Conservation (phyloP, 1,139 yeast genomes). For the Suhomyces terraborum region DNA sequence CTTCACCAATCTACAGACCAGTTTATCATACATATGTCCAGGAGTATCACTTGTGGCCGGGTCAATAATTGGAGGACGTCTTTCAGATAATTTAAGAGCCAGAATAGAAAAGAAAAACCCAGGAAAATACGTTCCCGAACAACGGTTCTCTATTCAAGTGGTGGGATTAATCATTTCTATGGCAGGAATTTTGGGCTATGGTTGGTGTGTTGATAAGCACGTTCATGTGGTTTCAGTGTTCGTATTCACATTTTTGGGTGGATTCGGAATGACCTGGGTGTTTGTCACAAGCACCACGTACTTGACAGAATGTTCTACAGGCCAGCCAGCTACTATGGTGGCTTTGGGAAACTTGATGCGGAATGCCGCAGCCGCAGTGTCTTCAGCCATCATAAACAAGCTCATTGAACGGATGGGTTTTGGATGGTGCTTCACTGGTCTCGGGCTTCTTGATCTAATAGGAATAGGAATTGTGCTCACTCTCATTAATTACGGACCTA, state of each 20-base stretch:
- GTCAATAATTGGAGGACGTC: conserved; percentile 51
- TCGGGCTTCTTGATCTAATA: conserved; percentile 45
- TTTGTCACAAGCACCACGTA: conserved; percentile 60
- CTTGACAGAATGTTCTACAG: conserved; percentile 53
- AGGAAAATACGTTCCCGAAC: conserved; percentile 44
- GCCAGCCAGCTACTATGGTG: conserved; percentile 56
- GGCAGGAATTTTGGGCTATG: conserved; percentile 53
- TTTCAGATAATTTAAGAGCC: conserved; percentile 45
- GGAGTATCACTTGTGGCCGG: conserved; percentile 54
- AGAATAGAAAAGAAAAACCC: conserved; percentile 27
- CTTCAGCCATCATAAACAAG: conserved; percentile 49
- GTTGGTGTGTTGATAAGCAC: conserved; percentile 53
- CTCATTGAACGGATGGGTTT: conserved; percentile 48
- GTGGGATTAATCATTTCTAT: conserved; percentile 49
- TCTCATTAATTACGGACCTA: conserved; percentile 29
- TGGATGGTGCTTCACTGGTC: conserved; percentile 63
- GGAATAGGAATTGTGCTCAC: conserved; percentile 31
- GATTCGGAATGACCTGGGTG: conserved; percentile 63
- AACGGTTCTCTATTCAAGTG: conserved; percentile 47
- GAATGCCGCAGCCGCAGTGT: conserved; percentile 57
- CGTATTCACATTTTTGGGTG: conserved; percentile 47
- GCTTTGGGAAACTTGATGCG: conserved; percentile 59
- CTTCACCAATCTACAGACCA: conserved; percentile 38
- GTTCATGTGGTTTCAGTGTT: conserved; percentile 47
- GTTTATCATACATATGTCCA: conserved; percentile 56